Evolutionary conservation across 805 yeast species (phyloP), one percentile per base, ranked within the genome.

Genomic region (Wickerhamomyces rabaulensis): DNA sequence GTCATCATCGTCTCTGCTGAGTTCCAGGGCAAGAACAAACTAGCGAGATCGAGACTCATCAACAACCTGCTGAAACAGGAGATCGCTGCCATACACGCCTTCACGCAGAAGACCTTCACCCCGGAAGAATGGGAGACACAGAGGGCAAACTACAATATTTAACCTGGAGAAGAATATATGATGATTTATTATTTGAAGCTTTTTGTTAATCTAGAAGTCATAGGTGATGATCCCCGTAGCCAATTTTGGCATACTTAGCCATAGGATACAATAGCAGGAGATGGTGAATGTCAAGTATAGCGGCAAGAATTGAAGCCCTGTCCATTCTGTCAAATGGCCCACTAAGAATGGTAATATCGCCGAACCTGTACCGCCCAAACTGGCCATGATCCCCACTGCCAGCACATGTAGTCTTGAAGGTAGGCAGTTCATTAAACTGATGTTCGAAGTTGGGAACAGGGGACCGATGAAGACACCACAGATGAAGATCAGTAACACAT

Each of bases 41-140:
- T 94, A 42, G 78, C 82, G 71, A 78, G 99, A 60, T 96, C 92
- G 57, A 73, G 98, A 54, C 58, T 90, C 54, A 96, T 95, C 41
- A 94, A 94, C 65, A 70, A 63, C 27, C 81, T 86, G 1, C 72
- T 94, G 51, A 83, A 84, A 56, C 88, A 84, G n/a, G 96, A 91
- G 63, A 87, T 94, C 27, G 83, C 87, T 0, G 67, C 73, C 6
- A 91, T 94, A 40, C 99, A 94, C 66, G 98, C 99, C 0, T 94
- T 95, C 64, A 89, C 97, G 0, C 97, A 94, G 60, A 90, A 88
- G 67, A 86, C 80, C 12, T 92, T 81, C 61, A 91, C 97, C 0
- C 80, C 83, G 1, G 87, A 78, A n/a, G 99, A 92, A 64, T 92
- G 97, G 96, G 74, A 23, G 0, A 41, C 47, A 12, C 64, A 60